Conservation (phyloP, 2,329 filamentous ascomycete species). For the Ceratocystis harringtonii region DNA sequence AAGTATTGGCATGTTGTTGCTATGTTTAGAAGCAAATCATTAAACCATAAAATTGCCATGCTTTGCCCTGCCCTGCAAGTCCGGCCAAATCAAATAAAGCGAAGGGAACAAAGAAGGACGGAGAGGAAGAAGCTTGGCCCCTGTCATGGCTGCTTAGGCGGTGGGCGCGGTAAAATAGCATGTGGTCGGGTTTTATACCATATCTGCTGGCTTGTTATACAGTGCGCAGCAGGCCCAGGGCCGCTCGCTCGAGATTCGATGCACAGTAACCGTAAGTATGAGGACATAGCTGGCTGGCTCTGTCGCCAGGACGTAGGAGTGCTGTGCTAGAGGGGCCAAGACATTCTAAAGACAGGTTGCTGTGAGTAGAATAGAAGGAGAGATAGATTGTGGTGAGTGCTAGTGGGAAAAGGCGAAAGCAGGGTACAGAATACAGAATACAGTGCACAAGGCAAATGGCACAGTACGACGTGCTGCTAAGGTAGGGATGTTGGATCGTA, state of each 20-base stretch:
- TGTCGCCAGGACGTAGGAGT: no score
- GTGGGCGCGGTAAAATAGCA: not conserved
- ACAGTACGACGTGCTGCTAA: not conserved
- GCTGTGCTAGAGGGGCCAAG: no score
- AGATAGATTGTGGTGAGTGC: not conserved
- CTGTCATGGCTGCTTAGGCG: not conserved
- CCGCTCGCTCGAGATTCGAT: not conserved
- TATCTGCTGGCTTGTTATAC: not conserved
- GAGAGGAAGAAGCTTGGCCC: not conserved
- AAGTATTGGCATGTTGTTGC: not conserved
- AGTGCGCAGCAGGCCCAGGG: not conserved
- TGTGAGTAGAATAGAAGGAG: not conserved
- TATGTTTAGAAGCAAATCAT: not conserved
- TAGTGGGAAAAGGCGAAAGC: not conserved
- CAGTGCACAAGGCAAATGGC: not conserved
- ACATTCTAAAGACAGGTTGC: not conserved
- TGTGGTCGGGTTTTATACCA: not conserved
- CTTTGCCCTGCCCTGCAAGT: not conserved
- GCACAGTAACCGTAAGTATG: not conserved
- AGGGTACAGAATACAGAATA: not conserved
- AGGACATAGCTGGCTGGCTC: not conserved
- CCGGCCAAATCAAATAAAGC: not conserved
- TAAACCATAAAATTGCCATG: not conserved
- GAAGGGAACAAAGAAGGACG: constrained; percentile 3
- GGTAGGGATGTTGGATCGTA: not conserved